Base-by-base conservation (phyloP, 805 yeast genomes). In the Scheffersomyces spartinae region DNA sequence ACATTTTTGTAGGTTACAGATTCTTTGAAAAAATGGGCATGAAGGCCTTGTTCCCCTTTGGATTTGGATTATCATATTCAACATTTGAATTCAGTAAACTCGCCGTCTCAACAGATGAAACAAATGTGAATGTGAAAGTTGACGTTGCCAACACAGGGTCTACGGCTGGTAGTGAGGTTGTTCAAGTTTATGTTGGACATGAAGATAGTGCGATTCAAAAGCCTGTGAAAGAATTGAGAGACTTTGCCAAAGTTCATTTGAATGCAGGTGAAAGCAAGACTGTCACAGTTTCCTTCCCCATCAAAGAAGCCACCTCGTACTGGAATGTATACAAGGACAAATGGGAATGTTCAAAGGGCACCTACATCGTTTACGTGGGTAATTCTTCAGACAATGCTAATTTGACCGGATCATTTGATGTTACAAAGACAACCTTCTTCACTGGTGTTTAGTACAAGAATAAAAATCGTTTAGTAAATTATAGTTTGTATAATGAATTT, bases 181-280 rank as follows among this genome's bases (percentile, higher is more conserved):
- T 29, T 9, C 40, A 36, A 15, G 23, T 36, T n/a, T 36, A 36
- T 20, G 12, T 36, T 9, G 25, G 31, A 6, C 28, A 31, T 7
- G 28, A 26, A 17, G 20, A 25, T 5, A 20, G 32, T 5, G 11
- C 24, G 7, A 29, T 31, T 9, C 35, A 32, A 26, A 27, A 39
- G 7, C 32, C 40, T 3, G 15, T 34, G 11, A 35, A 36, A 29
- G 39, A 36, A 17, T 35, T 36, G 31, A 36, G 33, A 26, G 40
- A 35, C 8, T 35, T 36, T 18, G 40, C 30, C 13, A 35, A 36
- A 21, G 20, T 29, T 7, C 13, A 9, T 5, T 23, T 36, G 23
- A 24, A 27, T 21, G 32, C 37, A 3, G 40, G 40, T 8, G 26
- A 21, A 8, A 23, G 18, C 14, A 19, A 20, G 9, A 13, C 19